Percentiles rank a stretch among this genome's conserved stretches.
These are phyloP conservation scores for Hemileccinum impolitum DNA, from an alignment of 768 basidiomycete genomes.

Conservation along the genomic window DNA sequence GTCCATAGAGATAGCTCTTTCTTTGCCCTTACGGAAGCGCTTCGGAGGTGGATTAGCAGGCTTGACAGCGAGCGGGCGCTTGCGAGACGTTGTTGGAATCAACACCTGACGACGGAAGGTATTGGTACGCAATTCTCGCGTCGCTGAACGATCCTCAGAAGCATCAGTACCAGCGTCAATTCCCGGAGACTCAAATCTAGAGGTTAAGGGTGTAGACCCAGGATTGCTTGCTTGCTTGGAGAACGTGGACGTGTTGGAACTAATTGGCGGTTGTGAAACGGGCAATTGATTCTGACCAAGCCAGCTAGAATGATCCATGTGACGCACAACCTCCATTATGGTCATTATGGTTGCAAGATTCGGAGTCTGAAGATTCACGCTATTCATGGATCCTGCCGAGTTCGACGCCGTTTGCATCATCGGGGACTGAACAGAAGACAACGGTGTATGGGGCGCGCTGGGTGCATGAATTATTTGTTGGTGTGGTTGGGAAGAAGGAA, in stretches of 20 bases:
- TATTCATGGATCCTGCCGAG: constrained; percentile 5
- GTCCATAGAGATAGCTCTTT: constrained; percentile 16
- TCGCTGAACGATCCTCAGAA: constrained; percentile 7
- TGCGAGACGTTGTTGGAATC: constrained; percentile 20
- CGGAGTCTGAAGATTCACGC: constrained; percentile 12
- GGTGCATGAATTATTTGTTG: constrained; percentile 15
- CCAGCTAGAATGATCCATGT: constrained; percentile 23
- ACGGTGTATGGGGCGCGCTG: constrained; percentile 7
- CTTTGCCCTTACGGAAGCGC: constrained; percentile 30
- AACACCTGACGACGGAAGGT: constrained; percentile 2
- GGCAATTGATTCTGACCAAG: constrained; percentile 17
- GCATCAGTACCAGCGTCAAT: not conserved
- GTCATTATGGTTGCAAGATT: constrained; percentile 29
- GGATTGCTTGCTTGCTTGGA: constrained; percentile 4
- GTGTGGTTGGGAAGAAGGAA: constrained; percentile 19
- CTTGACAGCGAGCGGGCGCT: constrained; percentile 17
- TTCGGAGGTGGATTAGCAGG: constrained; percentile 16
- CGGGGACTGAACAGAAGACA: constrained; percentile 16
- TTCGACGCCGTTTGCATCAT: constrained; percentile 14
- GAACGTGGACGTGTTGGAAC: constrained; percentile 1
- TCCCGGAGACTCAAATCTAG: not conserved
- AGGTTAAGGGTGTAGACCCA: constrained; percentile 1
- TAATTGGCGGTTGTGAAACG: constrained; percentile 13
- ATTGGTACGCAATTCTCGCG: constrained; percentile 7
- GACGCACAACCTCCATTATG: constrained; percentile 31